These are phyloP conservation scores for Geum urbanum DNA, from an alignment of 306 rosid species.

Conservation along the genomic window DNA sequence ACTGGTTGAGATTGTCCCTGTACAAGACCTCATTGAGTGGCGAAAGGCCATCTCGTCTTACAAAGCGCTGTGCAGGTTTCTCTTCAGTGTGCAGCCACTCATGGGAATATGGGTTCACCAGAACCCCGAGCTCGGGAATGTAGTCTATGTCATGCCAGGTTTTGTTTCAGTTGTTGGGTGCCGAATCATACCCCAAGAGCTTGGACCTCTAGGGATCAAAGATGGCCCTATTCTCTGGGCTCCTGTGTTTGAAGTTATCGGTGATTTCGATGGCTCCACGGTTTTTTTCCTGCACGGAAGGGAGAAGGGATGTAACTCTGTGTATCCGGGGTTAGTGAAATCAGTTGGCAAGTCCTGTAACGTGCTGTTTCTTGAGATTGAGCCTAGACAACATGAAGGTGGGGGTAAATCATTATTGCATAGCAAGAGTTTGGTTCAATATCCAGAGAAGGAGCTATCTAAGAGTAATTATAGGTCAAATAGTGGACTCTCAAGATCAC, in stretches of 20 bases:
- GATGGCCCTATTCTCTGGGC: conserved; percentile 93
- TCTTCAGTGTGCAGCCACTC: conserved; percentile 50
- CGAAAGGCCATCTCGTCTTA: conserved; percentile 57
- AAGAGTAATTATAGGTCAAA: conserved; percentile 55
- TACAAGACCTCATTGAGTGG: conserved; percentile 70
- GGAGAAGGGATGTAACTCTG: conserved; percentile 56
- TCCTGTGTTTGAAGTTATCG: conserved; percentile 76
- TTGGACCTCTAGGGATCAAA: conserved; percentile 87
- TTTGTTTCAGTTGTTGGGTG: conserved; percentile 87
- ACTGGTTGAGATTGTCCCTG: conserved; percentile 42
- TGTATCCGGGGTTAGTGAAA: conserved; percentile 75
- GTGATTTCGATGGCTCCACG: conserved; percentile 57
- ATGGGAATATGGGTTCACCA: conserved; percentile 98
- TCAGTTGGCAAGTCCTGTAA: conserved; percentile 54
- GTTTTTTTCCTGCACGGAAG: conserved; percentile 74
- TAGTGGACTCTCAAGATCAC: conserved; percentile 47
- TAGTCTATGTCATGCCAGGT: conserved; percentile 94
- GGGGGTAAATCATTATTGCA: conserved; percentile 38
- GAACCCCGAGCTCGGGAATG: conserved; percentile 97
- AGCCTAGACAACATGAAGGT: conserved; percentile 32
- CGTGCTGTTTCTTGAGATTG: conserved; percentile 86
- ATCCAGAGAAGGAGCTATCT: conserved; percentile 41
- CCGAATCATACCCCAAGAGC: conserved; percentile 91
- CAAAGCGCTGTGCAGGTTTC: conserved; percentile 83
- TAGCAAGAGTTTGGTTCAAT: conserved; percentile 43